These are phyloP conservation scores for Thermothelomyces thermophilus DNA, from an alignment of 2,329 filamentous ascomycete genomes.

Conservation along the genomic window DNA sequence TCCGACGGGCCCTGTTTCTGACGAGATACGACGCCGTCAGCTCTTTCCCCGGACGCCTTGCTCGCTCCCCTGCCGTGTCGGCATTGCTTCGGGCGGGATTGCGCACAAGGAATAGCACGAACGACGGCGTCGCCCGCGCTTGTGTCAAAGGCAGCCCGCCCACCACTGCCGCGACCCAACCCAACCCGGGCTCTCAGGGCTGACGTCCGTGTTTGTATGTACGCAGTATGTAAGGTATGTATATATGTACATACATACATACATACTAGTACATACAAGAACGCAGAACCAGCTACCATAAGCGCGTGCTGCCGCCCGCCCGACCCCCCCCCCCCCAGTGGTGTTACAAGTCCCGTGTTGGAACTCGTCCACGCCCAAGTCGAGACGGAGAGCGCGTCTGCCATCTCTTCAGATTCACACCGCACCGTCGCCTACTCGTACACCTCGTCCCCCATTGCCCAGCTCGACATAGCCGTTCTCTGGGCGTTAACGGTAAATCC, in stretches of 20 bases:
- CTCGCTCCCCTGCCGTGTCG: conserved; percentile 14
- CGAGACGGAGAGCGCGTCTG: not conserved
- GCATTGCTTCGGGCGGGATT: conserved; percentile 21
- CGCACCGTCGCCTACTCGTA: not conserved
- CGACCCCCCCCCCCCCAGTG: not conserved
- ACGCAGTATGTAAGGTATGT: no score
- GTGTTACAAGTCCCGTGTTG: not conserved
- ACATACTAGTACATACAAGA: no score
- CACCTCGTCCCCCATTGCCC: no score
- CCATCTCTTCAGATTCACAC: no score
- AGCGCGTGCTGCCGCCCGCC: conserved; percentile 1
- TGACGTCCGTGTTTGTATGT: no score
- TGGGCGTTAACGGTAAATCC: conserved; percentile 9
- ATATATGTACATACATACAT: no score
- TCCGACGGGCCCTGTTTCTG: conserved; percentile 15
- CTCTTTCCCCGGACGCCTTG: conserved; percentile 9
- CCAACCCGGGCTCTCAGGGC: not conserved
- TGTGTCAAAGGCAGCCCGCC: conserved; percentile 10
- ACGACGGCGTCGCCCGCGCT: conserved; percentile 19
- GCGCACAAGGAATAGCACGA: conserved; percentile 15
- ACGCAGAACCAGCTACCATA: no score
- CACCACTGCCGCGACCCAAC: conserved; percentile 6
- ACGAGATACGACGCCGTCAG: conserved; percentile 11
- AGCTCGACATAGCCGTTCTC: not conserved
- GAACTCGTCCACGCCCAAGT: not conserved